These are phyloP conservation scores for Eudorina sp. DNA, from an alignment of 139 green algal genomes.

Conservation along the genomic window DNA sequence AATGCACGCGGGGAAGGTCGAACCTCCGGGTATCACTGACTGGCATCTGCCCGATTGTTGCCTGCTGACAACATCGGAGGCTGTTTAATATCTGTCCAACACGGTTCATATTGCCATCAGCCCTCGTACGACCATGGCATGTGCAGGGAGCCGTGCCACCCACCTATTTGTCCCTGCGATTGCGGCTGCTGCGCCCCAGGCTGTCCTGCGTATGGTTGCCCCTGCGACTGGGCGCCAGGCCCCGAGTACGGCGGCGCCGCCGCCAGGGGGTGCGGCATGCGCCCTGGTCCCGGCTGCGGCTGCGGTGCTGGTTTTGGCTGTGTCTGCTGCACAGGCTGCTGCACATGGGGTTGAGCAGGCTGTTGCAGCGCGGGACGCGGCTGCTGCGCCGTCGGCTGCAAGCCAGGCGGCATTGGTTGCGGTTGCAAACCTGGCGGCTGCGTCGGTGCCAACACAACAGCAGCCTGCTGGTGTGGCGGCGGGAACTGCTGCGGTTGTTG, in stretches of 20 bases:
- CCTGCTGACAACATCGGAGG: no score
- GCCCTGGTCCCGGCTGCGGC: not conserved
- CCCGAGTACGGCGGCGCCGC: no score
- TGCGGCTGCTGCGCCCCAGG: slow-evolving; percentile 7
- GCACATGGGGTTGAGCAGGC: not conserved
- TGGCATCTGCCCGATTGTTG: no score
- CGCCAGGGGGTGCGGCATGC: slow-evolving; percentile 6
- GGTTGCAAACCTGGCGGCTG: not conserved
- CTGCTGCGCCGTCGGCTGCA: not conserved
- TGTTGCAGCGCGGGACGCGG: not conserved
- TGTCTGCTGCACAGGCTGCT: not conserved
- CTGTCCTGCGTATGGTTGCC: no score
- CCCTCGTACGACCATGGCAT: no score
- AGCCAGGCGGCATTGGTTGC: not conserved
- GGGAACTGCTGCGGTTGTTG: not conserved
- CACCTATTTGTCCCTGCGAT: no score
- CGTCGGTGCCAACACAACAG: no score
- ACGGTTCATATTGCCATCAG: no score
- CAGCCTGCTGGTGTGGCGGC: not conserved
- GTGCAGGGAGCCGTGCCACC: no score
- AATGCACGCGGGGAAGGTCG: no score
- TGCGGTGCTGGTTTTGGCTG: not conserved
- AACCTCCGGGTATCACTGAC: no score
- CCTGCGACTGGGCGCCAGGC: not conserved
- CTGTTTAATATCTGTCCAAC: no score